Percentiles rank a stretch among this genome's conserved stretches.
phyloP scores from a whole-genome alignment of 2,329 filamentous ascomycete species.

The Bipolaris bicolor region DNA sequence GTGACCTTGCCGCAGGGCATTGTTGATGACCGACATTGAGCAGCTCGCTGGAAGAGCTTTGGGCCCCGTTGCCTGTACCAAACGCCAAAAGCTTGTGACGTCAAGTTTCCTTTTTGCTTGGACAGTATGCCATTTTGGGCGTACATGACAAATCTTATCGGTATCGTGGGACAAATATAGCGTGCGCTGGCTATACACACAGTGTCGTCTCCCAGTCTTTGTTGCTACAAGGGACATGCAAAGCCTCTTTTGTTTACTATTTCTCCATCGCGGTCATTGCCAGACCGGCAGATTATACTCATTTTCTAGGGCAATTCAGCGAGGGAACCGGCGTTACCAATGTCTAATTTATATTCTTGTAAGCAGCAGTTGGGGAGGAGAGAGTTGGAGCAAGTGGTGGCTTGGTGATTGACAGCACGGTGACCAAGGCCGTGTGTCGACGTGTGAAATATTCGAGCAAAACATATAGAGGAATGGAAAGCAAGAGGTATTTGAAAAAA shows the following conservation, averaged over 20 bases:
- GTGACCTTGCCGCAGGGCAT: conserved; percentile 8
- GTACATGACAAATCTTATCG: conserved; percentile 40
- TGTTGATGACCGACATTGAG: conserved; percentile 18
- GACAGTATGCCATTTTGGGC: conserved; percentile 16
- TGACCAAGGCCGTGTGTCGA: conserved; percentile 1
- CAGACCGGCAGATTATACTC: conserved; percentile 22
- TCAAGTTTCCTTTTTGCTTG: conserved; percentile 20
- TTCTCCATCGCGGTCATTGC: conserved; percentile 24
- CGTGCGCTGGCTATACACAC: conserved; percentile 26
- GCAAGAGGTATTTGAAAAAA: conserved; percentile 9
- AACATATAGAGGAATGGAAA: conserved; percentile 26
- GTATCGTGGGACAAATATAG: conserved; percentile 39
- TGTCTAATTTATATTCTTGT: conserved; percentile 34
- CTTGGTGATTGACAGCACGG: conserved; percentile 5
- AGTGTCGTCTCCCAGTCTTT: conserved; percentile 5
- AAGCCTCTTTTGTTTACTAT: conserved; percentile 13
- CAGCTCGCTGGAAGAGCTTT: conserved; percentile 45
- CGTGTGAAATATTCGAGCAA: conserved; percentile 12
- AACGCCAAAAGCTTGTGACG: conserved; percentile 32
- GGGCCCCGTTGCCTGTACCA: conserved; percentile 11
- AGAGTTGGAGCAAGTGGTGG: conserved; percentile 2
- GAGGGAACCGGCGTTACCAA: conserved; percentile 26
- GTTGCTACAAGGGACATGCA: conserved; percentile 15
- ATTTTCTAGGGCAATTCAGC: conserved; percentile 27
- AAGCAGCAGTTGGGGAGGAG: background rate